Evolutionary conservation across 2,329 filamentous ascomycete genomes (phyloP).

Genomic region (Colletotrichum tamarilloi): DNA sequence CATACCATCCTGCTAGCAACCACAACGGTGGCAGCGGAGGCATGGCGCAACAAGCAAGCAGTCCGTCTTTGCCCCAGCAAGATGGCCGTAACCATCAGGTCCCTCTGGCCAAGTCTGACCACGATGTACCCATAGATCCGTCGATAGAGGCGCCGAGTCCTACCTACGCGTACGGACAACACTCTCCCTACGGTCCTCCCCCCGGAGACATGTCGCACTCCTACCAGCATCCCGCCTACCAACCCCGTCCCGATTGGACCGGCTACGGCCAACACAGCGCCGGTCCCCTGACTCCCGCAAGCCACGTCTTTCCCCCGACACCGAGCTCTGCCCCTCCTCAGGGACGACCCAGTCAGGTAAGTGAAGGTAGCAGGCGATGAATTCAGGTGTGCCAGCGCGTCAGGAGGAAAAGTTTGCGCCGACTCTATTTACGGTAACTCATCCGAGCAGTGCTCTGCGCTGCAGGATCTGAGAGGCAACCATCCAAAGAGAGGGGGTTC

Average conservation of each 20-base stretch:
- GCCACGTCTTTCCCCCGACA: slow-evolving; percentile 66
- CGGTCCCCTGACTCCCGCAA: slow-evolving; percentile 61
- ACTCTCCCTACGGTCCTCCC: slow-evolving; percentile 87
- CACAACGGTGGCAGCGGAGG: slow-evolving; percentile 81
- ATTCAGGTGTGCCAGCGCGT: not conserved
- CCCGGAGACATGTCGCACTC: slow-evolving; percentile 88
- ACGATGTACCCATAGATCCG: slow-evolving; percentile 98
- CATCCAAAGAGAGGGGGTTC: not conserved
- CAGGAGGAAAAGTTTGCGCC: no score
- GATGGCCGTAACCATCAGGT: slow-evolving; percentile 84
- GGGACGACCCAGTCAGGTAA: slow-evolving; percentile 70
- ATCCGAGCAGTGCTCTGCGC: not conserved
- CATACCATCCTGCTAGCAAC: slow-evolving; percentile 82
- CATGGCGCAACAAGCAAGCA: slow-evolving; percentile 98
- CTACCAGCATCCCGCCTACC: slow-evolving; percentile 75
- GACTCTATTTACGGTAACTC: not conserved
- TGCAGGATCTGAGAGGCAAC: not conserved
- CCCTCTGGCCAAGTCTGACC: slow-evolving; percentile 90
- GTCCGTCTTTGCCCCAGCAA: slow-evolving; percentile 92
- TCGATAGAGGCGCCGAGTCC: slow-evolving; percentile 95
- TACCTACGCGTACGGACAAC: slow-evolving; percentile 84
- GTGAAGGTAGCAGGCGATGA: slow-evolving; percentile 41
- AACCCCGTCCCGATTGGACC: slow-evolving; percentile 80
- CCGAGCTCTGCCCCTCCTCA: slow-evolving; percentile 66
- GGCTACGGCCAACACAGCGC: slow-evolving; percentile 69